These are phyloP conservation scores for Arctium lappa DNA, from an alignment of 129 eudicot species.

Conservation along the genomic window DNA sequence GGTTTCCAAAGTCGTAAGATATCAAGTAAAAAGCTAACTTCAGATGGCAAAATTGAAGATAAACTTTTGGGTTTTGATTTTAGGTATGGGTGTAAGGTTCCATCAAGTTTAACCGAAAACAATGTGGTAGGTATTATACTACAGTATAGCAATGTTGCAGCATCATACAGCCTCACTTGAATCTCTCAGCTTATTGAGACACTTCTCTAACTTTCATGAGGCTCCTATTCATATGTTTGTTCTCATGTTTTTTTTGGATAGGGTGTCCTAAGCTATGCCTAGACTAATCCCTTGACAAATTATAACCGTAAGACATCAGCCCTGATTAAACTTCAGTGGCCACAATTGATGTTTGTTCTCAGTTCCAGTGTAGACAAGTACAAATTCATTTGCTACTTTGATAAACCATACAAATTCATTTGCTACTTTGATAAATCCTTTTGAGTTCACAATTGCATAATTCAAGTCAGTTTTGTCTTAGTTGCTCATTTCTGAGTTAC, in stretches of 20 bases:
- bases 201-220: background rate
- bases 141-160: background rate
- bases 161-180: background rate
- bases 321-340: too few species aligned
- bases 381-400: too few species aligned
- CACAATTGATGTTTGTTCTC: too few species aligned
- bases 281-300: too few species aligned
- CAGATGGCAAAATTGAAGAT: background rate
- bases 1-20: background rate
- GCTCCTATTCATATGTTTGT: background rate
- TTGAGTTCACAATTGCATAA: background rate
- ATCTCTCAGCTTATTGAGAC: background rate
- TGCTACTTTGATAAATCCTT: background rate
- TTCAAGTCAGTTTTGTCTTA: background rate
- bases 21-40: background rate
- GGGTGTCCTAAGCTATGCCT: too few species aligned
- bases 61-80: background rate
- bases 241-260: background rate
- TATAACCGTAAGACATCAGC: too few species aligned
- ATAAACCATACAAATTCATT: background rate
- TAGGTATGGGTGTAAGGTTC: background rate
- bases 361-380: too few species aligned
- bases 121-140: background rate
- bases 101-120: background rate
- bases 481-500: background rate